A percentile compares a stretch with the other conserved stretches of the same genome.
Conservation (phyloP, 148 eudicot genomes). For the Vaccinium darrowii region DNA sequence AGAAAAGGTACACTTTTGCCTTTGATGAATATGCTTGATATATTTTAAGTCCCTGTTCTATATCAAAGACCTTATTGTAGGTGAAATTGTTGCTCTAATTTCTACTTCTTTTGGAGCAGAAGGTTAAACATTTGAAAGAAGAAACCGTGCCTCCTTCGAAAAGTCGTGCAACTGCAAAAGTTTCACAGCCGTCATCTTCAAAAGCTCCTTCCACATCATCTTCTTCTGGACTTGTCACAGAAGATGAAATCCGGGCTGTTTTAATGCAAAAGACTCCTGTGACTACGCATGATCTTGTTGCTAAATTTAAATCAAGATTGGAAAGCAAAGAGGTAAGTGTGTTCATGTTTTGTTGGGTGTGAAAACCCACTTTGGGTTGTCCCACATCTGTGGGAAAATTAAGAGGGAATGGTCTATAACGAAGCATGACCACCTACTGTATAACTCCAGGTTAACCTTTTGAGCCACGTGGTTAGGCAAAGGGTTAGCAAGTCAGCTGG, state of each 20-base stretch:
- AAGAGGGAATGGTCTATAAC: too few species aligned
- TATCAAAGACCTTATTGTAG: background rate
- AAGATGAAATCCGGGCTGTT: conserved; percentile 89
- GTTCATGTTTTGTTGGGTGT: background rate
- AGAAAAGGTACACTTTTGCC: conserved; percentile 54
- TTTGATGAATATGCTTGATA: background rate
- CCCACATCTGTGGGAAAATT: too few species aligned
- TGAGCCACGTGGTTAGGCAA: too few species aligned
- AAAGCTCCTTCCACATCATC: conserved; percentile 39
- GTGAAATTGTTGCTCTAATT: background rate
- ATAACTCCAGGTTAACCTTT: too few species aligned
- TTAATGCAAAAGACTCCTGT: conserved; percentile 64
- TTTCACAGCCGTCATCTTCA: conserved; percentile 32
- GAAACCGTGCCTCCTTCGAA: conserved; percentile 41
- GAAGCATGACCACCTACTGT: too few species aligned
- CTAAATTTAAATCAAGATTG: conserved; percentile 73
- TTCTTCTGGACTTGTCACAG: conserved; percentile 77
- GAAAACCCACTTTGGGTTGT: too few species aligned
- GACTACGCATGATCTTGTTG: conserved; percentile 86
- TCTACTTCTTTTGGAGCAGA: conserved; percentile 40
- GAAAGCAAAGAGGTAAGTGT: conserved; percentile 58
- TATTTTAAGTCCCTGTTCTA: background rate
- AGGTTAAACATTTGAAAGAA: conserved; percentile 58
- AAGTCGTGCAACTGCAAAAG: conserved; percentile 40
- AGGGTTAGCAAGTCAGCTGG: too few species aligned